Conservation (phyloP, 768 basidiomycete genomes). For the Boletus pseudopeckii region DNA sequence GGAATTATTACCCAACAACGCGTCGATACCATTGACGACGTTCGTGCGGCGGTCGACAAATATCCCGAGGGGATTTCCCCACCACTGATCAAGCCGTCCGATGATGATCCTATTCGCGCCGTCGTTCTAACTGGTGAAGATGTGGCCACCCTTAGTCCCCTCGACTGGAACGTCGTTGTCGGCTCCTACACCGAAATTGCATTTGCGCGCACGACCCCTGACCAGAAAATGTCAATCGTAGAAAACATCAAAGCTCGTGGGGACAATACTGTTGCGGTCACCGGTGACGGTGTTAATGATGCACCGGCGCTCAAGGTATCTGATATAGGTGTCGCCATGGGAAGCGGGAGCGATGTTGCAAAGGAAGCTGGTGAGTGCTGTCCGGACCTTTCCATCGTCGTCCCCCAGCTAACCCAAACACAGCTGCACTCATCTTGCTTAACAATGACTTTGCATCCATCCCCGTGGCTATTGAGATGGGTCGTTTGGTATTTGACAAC, state of each 20-base stretch:
- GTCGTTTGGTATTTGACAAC: slow-evolving; percentile 58
- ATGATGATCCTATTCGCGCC: slow-evolving; percentile 36
- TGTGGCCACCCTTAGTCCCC: slow-evolving; percentile 32
- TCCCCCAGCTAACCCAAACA: background rate
- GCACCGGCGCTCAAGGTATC: slow-evolving; percentile 49
- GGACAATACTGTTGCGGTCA: slow-evolving; percentile 48
- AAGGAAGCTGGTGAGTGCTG: slow-evolving; percentile 49
- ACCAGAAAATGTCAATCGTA: slow-evolving; percentile 58
- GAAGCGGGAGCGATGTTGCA: slow-evolving; percentile 46
- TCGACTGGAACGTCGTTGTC: slow-evolving; percentile 40
- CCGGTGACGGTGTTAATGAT: slow-evolving; percentile 59
- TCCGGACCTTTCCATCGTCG: background rate
- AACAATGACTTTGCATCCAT: slow-evolving; percentile 61
- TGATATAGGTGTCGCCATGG: slow-evolving; percentile 56
- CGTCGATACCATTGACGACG: slow-evolving; percentile 34
- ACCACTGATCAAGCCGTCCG: slow-evolving; percentile 33
- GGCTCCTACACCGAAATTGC: slow-evolving; percentile 43
- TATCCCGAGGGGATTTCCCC: slow-evolving; percentile 15
- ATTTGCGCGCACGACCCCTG: slow-evolving; percentile 53
- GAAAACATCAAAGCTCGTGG: slow-evolving; percentile 47
- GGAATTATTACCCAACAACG: slow-evolving; percentile 40
- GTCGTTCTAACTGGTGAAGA: slow-evolving; percentile 47
- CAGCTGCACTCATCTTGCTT: slow-evolving; percentile 47
- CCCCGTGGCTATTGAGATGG: slow-evolving; percentile 54
- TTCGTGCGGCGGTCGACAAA: slow-evolving; percentile 21